Base-by-base conservation (phyloP, 1,139 yeast genomes). In the Taphrina deformans region DNA sequence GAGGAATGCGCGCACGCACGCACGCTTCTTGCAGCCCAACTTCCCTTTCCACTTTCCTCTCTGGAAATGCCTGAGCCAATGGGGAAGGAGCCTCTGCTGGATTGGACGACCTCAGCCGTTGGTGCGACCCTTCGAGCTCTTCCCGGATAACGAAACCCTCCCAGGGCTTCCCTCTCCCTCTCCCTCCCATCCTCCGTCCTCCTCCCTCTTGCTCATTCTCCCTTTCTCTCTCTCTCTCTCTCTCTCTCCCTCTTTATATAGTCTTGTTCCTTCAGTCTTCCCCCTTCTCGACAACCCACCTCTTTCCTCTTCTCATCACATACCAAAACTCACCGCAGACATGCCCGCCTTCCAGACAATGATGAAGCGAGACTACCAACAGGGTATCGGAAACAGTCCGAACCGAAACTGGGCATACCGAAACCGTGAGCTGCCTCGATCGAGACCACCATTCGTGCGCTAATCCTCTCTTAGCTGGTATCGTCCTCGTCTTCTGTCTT, bases 401-500 rank as follows among this genome's bases (percentile, higher is more conserved):
- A 4, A 9, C 31, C 58, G 35, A 16, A 40, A 40, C 58, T 53
- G 58, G 58, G 58, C 58, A 21, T 53, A 53, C 58, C 18, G 33
- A 24, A 53, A 53, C 48, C 58, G 58, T 53, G 18, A 16, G 58
- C 10, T 7, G 14, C 10, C 14, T 29, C 33, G 6, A 38, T 38
- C 2, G 18, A 38, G 2, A n/a, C 18, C 18, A 38, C 6, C 14
- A 2, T 38, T 10, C 7, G 1, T 12, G 18, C 16, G 16, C 41
- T 38, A 4, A 38, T 4, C 16, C n/a, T 7, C 6, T 9, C 16
- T 6, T 40, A 53, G 58, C 63, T 18, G 63, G 63, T 29, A 59
- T 59, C 63, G 26, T 59, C 29, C 63, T 59, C 50, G 63, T 59
- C 41, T 59, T 59, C 18, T 59, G 63, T 38, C 35, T 59, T 40